Base-by-base conservation (phyloP, 2,329 filamentous ascomycete genomes). In the Ceratocystis albifundus region DNA sequence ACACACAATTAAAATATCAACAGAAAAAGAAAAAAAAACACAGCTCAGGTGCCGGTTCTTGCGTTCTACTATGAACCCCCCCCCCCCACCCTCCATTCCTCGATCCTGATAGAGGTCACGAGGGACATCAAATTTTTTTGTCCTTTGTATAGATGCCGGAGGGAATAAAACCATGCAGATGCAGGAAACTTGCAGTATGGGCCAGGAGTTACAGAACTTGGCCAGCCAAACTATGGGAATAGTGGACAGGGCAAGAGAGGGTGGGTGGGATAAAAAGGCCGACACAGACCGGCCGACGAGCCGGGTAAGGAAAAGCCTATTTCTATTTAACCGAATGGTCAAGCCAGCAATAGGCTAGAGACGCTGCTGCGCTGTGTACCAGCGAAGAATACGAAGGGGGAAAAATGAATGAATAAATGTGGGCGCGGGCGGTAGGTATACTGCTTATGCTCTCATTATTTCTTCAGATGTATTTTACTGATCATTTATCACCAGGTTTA, bases 271-370 rank as follows among this genome's bases (percentile, higher is more conserved):
- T 59, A 59, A 59, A 36, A 59, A 7, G 55, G 55, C 55, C 55
- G 28, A 36, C 55, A 59, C 55, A 32, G 12, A 20, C 55, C 15
- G 28, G 55, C 55, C 28, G 32, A 59, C 8, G 55, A 59, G 28
- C 30, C 55, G 28, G 28, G 55, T 59, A 59, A 28, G 55, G 55
- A 59, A 59, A 59, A 59, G 55, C 7, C 55, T 59, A 59, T 59
- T 59, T 59, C 25, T 59, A 59, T 59, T 59, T 59, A 59, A 59
- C 55, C 55, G 55, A 59, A 32, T 17, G 55, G n/a, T n/a, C 55
- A 20, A 59, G 55, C 55, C 55, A 8, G 6, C 10, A 8, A 17
- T 17, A n/a, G 55, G 28, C 53, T 30, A 59, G 32, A 59, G 55
- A 59, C n/a, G 55, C 22, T 30, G 20, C 25, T 25, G 20, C 8